phyloP scores from a whole-genome alignment of 1,284 basidiomycete species.

The Serendipita sp. region DNA sequence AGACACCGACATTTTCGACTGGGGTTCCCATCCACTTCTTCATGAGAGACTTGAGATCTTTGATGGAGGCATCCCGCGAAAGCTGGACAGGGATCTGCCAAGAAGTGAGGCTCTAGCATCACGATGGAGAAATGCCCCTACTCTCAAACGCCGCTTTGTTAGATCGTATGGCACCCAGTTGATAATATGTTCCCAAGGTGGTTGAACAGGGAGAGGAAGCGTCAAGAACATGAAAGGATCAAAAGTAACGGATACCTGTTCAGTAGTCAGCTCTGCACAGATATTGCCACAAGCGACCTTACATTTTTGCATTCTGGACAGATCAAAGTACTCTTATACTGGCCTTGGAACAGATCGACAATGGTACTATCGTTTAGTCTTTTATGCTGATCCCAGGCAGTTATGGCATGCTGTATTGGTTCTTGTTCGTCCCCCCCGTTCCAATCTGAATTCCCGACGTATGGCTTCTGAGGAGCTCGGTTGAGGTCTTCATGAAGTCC shows the following conservation, averaged over 20 bases:
- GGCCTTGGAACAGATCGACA: conserved; percentile 96
- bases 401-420: conserved; percentile 69
- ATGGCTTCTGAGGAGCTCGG: conserved; percentile 63
- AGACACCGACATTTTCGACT: conserved; percentile 46
- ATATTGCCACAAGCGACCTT: conserved; percentile 13
- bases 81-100: conserved; percentile 62
- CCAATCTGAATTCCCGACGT: conserved; percentile 98
- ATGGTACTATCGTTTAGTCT: conserved; percentile 94
- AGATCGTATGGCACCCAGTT: conserved; percentile 70
- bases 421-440: conserved; percentile 77
- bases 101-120: conserved; percentile 1
- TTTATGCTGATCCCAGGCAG: conserved; percentile 97
- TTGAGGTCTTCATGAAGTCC: conserved; percentile 40
- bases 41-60: conserved; percentile 59
- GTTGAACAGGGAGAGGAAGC: conserved; percentile 80
- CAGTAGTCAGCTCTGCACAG: background rate
- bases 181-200: conserved; percentile 67
- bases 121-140: conserved; percentile 20
- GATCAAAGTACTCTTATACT: conserved; percentile 86
- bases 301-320: conserved; percentile 95
- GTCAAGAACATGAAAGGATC: conserved; percentile 99
- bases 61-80: conserved; percentile 62
- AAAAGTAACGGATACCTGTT: conserved; percentile 90
- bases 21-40: conserved; percentile 58
- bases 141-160: conserved; percentile 47